Evolutionary conservation across 352 stramenopile species (phyloP), one percentile per base, ranked within the genome.

Genomic region (Lagenidium sp.): DNA sequence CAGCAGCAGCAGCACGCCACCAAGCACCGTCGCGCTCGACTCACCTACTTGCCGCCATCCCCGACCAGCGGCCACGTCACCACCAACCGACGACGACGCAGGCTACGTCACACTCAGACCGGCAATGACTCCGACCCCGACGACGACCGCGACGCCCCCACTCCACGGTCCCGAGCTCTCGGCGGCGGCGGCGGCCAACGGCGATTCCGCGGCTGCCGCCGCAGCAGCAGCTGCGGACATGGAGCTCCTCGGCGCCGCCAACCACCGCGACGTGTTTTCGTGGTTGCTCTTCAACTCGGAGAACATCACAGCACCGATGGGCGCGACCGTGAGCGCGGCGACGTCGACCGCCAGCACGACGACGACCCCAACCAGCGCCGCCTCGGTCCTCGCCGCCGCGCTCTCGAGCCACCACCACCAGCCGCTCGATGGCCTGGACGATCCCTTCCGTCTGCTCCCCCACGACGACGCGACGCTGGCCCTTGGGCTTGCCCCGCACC

Each of bases 271-370:
- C 52, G 84, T 90, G 74, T 87, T 90, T 49, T 87, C 77, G 41
- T 90, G 77, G 77, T 61, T 87, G 44, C 55, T 90, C 19, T 85
- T 87, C 57, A 90, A 87, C 65, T 90, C 77, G 54, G 77, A 90
- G 53, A 82, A 86, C 60, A 85, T 89, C 53, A 66, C 67, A 26
- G 76, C 76, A 24, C 57, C 68, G 13, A 6, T 50, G 28, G 28
- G 28, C 28, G 28, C 28, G 8, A 32, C 8, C 28, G 28, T 32
- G 8, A 8, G 8, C 15, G 36, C 41, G 37, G 24, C 38, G 18
- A 16, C 34, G 8, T 40, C 34, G 34, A 7, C 8, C n/a, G 34
- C 38, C 38, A 44, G n/a, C n/a, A n/a, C n/a, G n/a, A n/a, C n/a
- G n/a, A n/a, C n/a, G n/a, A n/a, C n/a, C n/a, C n/a, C n/a, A n/a